Percentiles rank a stretch among this genome's conserved stretches.
These are phyloP conservation scores for Rhododendron kiyosumense DNA, from an alignment of 148 eudicot genomes.

Conservation along the genomic window DNA sequence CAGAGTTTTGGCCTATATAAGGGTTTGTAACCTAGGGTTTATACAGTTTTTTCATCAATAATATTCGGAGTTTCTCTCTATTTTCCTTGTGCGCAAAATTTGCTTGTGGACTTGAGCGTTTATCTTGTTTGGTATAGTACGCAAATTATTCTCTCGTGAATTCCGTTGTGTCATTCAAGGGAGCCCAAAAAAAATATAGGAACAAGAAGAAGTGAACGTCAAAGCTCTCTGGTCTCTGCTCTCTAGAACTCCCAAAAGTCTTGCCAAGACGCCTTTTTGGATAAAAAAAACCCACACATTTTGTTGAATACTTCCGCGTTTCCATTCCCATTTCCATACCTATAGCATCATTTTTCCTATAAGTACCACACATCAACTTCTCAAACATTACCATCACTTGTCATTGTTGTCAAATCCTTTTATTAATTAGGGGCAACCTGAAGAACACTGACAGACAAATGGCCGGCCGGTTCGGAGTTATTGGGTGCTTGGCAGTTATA, in stretches of 20 bases:
- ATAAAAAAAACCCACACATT: background rate
- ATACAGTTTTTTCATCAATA: no score
- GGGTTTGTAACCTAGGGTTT: no score
- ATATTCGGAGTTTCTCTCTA: no score
- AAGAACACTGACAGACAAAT: background rate
- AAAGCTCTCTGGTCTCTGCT: background rate
- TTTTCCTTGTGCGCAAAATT: no score
- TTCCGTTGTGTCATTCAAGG: no score
- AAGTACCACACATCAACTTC: background rate
- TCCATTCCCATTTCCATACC: background rate
- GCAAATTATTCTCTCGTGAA: no score
- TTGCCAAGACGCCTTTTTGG: background rate
- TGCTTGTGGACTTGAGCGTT: no score
- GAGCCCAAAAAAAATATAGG: background rate
- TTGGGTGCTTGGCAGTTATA: background rate
- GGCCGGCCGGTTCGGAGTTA: background rate
- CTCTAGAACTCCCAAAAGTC: background rate
- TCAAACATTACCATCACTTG: background rate
- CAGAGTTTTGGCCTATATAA: no score
- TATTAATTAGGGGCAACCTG: background rate
- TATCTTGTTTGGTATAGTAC: no score
- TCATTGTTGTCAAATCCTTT: background rate
- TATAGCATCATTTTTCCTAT: background rate
- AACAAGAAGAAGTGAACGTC: background rate
- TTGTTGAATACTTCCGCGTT: background rate